These are phyloP conservation scores for Hypholoma fasciculare DNA, from an alignment of 768 basidiomycete genomes.

Conservation along the genomic window DNA sequence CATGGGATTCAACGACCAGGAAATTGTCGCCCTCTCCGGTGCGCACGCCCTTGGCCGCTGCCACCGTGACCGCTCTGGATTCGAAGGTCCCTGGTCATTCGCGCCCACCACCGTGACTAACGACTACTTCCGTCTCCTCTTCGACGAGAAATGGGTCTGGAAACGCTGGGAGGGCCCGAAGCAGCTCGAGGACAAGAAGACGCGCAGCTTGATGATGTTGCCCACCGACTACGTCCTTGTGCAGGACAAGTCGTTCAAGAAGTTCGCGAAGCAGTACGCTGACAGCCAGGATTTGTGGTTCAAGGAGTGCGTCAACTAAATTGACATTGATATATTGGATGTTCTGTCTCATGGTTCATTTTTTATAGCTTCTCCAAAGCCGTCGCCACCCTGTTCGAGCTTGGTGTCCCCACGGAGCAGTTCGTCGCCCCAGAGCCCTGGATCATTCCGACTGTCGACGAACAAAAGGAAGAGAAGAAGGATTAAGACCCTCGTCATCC, in stretches of 20 bases:
- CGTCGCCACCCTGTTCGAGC: constrained; percentile 82
- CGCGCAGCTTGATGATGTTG: constrained; percentile 91
- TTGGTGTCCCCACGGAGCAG: constrained; percentile 87
- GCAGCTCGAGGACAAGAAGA: constrained; percentile 92
- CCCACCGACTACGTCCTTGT: constrained; percentile 89
- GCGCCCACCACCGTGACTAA: constrained; percentile 87
- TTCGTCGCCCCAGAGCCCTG: constrained; percentile 74
- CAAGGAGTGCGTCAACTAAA: constrained; percentile 69
- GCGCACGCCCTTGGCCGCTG: constrained; percentile 97
- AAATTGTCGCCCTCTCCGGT: constrained; percentile 93
- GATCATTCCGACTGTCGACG: constrained; percentile 61
- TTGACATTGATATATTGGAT: not conserved
- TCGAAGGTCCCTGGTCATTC: constrained; percentile 94
- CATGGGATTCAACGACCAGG: constrained; percentile 98
- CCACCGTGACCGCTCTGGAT: constrained; percentile 76
- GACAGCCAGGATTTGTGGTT: constrained; percentile 86
- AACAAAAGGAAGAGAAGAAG: constrained; percentile 32
- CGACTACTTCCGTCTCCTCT: constrained; percentile 83
- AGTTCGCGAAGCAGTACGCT: constrained; percentile 85
- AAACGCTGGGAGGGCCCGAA: constrained; percentile 93
- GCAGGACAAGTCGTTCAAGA: constrained; percentile 92
- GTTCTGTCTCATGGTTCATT: constrained; percentile 3
- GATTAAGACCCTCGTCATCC: not conserved
- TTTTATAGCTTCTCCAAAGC: constrained; percentile 74
- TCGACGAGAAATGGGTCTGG: constrained; percentile 95